Evolutionary conservation across 768 basidiomycete genomes (phyloP).

Genomic region (Tylopilus sp.): DNA sequence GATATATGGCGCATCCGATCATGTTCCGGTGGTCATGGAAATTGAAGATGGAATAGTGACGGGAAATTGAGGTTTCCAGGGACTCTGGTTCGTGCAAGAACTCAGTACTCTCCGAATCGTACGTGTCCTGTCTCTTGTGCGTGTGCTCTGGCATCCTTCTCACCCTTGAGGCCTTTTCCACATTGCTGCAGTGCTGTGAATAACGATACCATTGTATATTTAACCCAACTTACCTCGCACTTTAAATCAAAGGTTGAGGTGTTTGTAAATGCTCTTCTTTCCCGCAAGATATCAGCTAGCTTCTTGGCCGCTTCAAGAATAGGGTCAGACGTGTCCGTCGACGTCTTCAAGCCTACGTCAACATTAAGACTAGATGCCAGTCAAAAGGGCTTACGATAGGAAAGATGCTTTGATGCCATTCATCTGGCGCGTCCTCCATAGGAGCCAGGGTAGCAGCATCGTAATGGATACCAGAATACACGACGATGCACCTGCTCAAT

Average conservation of each 20-base stretch:
- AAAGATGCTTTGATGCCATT: constrained; percentile 89
- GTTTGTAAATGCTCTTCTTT: constrained; percentile 85
- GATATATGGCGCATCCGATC: constrained; percentile 86
- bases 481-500: constrained; percentile 56
- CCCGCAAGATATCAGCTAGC: constrained; percentile 68
- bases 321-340: constrained; percentile 44
- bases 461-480: constrained; percentile 97
- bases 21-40: constrained; percentile 79
- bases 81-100: constrained; percentile 5
- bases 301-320: constrained; percentile 62
- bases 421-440: constrained; percentile 64
- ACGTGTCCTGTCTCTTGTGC: constrained; percentile 85
- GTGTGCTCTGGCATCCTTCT: constrained; percentile 89
- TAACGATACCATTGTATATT: constrained; percentile 2
- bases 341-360: constrained; percentile 26
- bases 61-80: background rate
- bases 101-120: constrained; percentile 76
- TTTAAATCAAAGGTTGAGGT: constrained; percentile 87
- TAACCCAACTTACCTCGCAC: constrained; percentile 60
- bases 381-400: constrained; percentile 44
- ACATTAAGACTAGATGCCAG: constrained; percentile 11
- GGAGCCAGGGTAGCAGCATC: constrained; percentile 87
- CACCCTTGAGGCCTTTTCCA: constrained; percentile 82
- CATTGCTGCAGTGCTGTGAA: constrained; percentile 54
- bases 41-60: constrained; percentile 45